Base-by-base conservation (phyloP, 202 grass and related monocot genomes). In the Carex arenaria region DNA sequence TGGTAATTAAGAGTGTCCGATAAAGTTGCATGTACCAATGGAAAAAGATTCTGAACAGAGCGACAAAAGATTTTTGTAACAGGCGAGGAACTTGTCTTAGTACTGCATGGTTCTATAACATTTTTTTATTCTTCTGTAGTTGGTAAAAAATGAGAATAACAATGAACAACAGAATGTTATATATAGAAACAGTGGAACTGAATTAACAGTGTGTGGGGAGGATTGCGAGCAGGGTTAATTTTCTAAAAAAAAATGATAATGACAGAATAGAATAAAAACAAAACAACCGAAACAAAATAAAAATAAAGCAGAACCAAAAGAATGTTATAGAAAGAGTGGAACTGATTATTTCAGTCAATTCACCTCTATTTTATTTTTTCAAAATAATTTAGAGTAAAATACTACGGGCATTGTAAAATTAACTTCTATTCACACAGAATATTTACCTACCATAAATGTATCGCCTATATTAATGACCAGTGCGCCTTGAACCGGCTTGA, bases 381-480 rank as follows among this genome's bases (percentile, higher is more conserved):
- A 36, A 36, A 36, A 36, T 36, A 36, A 4, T 36, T 36, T 36
- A 36, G 4, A 36, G 4, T 36, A 36, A 36, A 36, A 36, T 36
- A 36, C 34, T 36, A 5, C 5, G 34, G 4, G 4, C 34, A 36
- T 5, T 36, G 4, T 34, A 34, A 34, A 34, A 34, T 34, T 34
- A 34, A 34, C 32, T 26, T 26, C 26, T 26, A 22, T 2, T 10
- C 18, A 71, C 40, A 71, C 6, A 20, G 2, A 71, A 22, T 71
- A 71, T 71, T 1, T 43, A 80, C 61, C 22, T 92, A 97, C 94
- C 94, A 90, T 97, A 87, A 97, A 97, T 22, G 94, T 97, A 84
- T 97, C 94, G 20, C 94, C 94, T 64, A 97, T 93, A 89, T 97
- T 97, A 87, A 97, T 90, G 73, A 97, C 92, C 60, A 97, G 84